Percentiles rank a stretch among this genome's conserved stretches.
phyloP scores from a whole-genome alignment of 164 flowering plant species.

The Malania oleifera region DNA sequence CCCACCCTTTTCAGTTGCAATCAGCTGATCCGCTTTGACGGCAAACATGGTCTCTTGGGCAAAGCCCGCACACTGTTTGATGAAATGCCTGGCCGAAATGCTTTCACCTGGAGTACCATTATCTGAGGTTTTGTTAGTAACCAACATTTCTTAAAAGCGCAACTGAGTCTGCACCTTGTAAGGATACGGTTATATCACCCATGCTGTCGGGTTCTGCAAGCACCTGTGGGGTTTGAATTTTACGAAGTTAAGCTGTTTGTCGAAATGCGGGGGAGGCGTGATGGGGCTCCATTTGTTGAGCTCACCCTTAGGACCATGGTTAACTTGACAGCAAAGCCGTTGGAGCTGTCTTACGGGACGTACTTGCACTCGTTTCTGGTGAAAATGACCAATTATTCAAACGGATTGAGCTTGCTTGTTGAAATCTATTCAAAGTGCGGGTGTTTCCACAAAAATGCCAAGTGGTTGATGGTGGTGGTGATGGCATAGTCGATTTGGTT shows the following conservation, averaged over 20 bases:
- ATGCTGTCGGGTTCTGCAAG: slow-evolving; percentile 55
- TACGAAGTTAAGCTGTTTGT: slow-evolving; percentile 42
- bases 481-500: slow-evolving; percentile 34
- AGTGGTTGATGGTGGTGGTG: slow-evolving; percentile 32
- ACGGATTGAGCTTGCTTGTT: slow-evolving; percentile 53
- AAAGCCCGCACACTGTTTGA: slow-evolving; percentile 62
- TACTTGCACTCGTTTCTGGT: slow-evolving; percentile 67
- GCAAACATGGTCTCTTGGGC: slow-evolving; percentile 32
- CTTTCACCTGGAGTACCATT: slow-evolving; percentile 75
- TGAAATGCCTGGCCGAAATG: slow-evolving; percentile 71
- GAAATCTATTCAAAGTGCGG: slow-evolving; percentile 88
- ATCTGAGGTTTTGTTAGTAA: slow-evolving; percentile 48
- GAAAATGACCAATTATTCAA: slow-evolving; percentile 46
- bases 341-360: slow-evolving; percentile 30
- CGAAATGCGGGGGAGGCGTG: slow-evolving; percentile 36
- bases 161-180: slow-evolving; percentile 40
- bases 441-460: slow-evolving; percentile 33
- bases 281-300: slow-evolving; percentile 39
- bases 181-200: slow-evolving; percentile 72
- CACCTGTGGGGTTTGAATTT: slow-evolving; percentile 35
- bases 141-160: slow-evolving; percentile 38
- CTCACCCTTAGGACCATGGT: slow-evolving; percentile 62
- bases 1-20: slow-evolving; percentile 34
- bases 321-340: slow-evolving; percentile 47
- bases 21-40: slow-evolving; percentile 51